A percentile compares a stretch with the other conserved stretches of the same genome.
These are phyloP conservation scores for Phytopythium oedochilum DNA, from an alignment of 352 stramenopile genomes.

Conservation along the genomic window DNA sequence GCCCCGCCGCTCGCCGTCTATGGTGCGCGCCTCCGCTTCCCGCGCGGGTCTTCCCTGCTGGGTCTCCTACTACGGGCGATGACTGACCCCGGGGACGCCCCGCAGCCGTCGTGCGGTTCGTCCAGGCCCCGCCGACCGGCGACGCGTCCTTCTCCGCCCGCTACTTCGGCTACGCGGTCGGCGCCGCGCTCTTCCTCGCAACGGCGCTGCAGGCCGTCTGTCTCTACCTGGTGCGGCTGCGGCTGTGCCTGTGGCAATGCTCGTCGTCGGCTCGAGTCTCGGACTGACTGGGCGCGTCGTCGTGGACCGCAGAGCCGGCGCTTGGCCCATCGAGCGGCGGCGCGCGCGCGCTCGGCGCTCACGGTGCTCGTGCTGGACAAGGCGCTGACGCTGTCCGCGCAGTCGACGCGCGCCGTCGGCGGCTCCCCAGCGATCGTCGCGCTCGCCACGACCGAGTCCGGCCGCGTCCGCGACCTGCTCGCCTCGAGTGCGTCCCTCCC, in stretches of 20 bases:
- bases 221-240: constrained; percentile 55
- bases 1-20: constrained; percentile 55
- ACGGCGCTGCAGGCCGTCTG: constrained; percentile 49
- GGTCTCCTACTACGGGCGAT: too few relatives aligned
- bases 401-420: constrained; percentile 46
- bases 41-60: too few relatives aligned
- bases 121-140: constrained; percentile 40
- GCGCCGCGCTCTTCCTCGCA: constrained; percentile 33
- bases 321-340: constrained; percentile 56
- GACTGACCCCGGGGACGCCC: too few relatives aligned
- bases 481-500: constrained; percentile 18
- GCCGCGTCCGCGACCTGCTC: constrained; percentile 87
- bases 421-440: constrained; percentile 87
- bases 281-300: too few relatives aligned
- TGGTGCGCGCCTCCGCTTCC: constrained; percentile 1
- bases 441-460: constrained; percentile 92
- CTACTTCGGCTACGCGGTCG: constrained; percentile 60
- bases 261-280: too few relatives aligned
- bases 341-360: constrained; percentile 55
- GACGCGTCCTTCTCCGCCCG: background rate
- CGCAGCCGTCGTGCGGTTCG: constrained; percentile 54
- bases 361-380: constrained; percentile 69
- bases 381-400: constrained; percentile 43
- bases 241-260: too few relatives aligned
- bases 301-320: constrained; percentile 42